Evolutionary conservation across 768 basidiomycete genomes (phyloP).

Genomic region (Pholiota conissans): DNA sequence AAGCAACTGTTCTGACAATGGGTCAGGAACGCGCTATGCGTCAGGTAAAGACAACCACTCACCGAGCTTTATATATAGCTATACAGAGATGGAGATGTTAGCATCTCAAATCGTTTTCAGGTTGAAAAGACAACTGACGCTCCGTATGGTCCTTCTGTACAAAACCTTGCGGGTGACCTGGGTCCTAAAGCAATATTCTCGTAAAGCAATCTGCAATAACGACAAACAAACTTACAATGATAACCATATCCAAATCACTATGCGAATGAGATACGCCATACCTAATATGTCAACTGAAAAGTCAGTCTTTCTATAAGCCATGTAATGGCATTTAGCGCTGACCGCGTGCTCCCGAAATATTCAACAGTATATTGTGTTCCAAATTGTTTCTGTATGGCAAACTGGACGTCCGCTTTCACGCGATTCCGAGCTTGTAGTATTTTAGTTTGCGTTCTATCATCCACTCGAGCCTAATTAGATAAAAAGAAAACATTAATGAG

Average conservation of each 20-base stretch:
- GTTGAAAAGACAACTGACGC: constrained; percentile 8
- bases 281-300: constrained; percentile 19
- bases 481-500: background rate
- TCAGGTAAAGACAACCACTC: background rate
- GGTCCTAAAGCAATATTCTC: constrained; percentile 22
- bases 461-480: background rate
- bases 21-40: background rate
- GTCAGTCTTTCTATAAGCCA: background rate
- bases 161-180: constrained; percentile 16
- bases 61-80: constrained; percentile 32
- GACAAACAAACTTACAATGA: constrained; percentile 39
- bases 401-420: constrained; percentile 19
- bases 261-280: constrained; percentile 40
- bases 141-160: background rate
- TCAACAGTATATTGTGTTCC: constrained; percentile 33
- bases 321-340: background rate
- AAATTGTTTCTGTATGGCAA: constrained; percentile 26
- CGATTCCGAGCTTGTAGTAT: background rate
- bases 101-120: background rate
- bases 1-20: constrained; percentile 29
- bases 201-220: background rate
- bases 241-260: constrained; percentile 54
- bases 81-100: background rate
- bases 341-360: constrained; percentile 49
- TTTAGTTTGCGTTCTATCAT: background rate